phyloP scores from a whole-genome alignment of 2,329 filamentous ascomycete genomes.

The Botrytis aclada region DNA sequence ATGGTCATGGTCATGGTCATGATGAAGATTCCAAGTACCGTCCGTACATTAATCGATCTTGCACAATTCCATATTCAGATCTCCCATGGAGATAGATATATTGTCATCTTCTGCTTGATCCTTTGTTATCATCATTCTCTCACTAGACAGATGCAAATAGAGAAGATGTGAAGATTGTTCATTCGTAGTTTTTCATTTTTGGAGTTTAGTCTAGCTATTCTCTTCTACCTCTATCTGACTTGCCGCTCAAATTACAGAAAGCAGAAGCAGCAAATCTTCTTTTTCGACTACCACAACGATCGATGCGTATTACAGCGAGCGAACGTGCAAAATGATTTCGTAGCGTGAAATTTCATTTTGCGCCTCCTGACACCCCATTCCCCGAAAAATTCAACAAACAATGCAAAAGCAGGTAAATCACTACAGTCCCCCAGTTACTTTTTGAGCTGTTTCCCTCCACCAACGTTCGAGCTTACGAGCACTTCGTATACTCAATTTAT shows the following conservation, averaged over 20 bases:
- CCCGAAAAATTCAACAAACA: neutral
- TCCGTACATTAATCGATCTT: neutral
- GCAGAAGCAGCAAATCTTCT: neutral
- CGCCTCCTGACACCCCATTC: neutral
- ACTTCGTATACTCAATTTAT: constrained; percentile 19
- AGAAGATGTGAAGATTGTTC: neutral
- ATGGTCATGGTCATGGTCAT: no score
- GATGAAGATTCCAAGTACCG: neutral
- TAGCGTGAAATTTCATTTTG: neutral
- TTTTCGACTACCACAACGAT: neutral
- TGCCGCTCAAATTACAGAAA: neutral
- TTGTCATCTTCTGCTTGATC: neutral
- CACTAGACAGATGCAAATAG: neutral
- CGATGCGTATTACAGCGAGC: neutral
- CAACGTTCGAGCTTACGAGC: neutral
- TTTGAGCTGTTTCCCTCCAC: neutral
- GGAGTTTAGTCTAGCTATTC: neutral
- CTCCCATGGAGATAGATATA: no score
- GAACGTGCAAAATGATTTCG: constrained; percentile 4
- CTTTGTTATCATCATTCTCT: neutral
- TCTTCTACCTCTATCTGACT: neutral
- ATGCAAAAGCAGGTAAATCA: neutral
- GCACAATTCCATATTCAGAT: no score
- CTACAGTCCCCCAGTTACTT: constrained; percentile 3
- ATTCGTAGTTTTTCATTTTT: neutral